Base-by-base conservation (phyloP, 495 filamentous ascomycete species). In the Penicillium longicatenatum region DNA sequence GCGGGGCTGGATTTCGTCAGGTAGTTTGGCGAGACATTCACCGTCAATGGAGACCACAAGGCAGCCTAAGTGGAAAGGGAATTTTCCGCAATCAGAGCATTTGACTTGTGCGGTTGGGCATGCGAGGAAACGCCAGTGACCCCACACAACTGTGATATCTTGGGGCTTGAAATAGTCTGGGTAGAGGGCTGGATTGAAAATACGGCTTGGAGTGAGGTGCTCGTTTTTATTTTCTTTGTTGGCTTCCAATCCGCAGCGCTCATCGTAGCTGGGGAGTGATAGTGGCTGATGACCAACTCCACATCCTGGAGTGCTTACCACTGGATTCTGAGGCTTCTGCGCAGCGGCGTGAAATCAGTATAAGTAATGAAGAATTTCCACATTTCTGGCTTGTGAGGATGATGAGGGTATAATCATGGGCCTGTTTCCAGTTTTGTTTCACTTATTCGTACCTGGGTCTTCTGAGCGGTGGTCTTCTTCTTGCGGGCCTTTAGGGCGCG, bases 41-140 rank as follows among this genome's bases (percentile, higher is more conserved):
- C 58, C 59, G 30, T 52, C 47, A 19, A 67, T 49, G 12, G 41
- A 37, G 17, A 65, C n/a, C n/a, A 67, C 19, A 1, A 65, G 31
- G 16, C 56, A 57, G 30, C 55, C 63, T 10, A 35, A 26, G n/a
- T 63, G 63, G 24, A 41, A 55, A 11, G 50, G 47, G 19, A 46
- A 48, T 21, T 57, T 48, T 16, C 31, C 42, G 41, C 63, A 66
- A 44, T 52, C 16, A 7, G n/a, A 9, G 60, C 63, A 66, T 39
- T 57, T 54, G 39, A 9, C 12, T 2, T 3, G 43, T 9, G 60
- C 53, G 8, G 17, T 5, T 14, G 52, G 57, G 43, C 60, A 66
- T 6, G 63, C 44, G 35, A 60, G 42, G 17, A 37, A 54, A 8
- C 54, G 17, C 60, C 60, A 66, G 24, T 24, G 4, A 24, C 56